Evolutionary conservation across 2,329 filamentous ascomycete genomes (phyloP).

Genomic region (Fusarium incarnatum): DNA sequence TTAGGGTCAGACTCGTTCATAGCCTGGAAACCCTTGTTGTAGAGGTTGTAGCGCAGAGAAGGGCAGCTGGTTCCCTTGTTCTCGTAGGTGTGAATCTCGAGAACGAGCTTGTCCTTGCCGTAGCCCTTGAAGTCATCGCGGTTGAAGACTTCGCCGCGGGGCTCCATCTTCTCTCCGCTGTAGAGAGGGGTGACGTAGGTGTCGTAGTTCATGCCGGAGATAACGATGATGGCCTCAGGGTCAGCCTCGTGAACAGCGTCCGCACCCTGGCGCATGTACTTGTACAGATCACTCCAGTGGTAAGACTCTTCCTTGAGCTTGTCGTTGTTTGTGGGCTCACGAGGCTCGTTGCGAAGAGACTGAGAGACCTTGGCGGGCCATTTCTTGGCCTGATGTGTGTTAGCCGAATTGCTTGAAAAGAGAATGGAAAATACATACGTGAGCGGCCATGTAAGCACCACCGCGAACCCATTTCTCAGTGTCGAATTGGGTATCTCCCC

Average conservation of each 20-base stretch:
- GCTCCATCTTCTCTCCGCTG: slow-evolving; percentile 59
- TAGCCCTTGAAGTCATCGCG: slow-evolving; percentile 61
- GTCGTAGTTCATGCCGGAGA: slow-evolving; percentile 69
- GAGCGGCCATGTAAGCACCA: slow-evolving; percentile 68
- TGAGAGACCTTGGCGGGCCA: slow-evolving; percentile 47
- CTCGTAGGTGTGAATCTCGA: slow-evolving; percentile 72
- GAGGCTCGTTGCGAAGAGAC: slow-evolving; percentile 64
- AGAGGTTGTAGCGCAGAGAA: slow-evolving; percentile 59
- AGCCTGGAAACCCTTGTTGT: slow-evolving; percentile 65
- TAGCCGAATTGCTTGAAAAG: fast-evolving
- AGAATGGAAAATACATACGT: slow-evolving; percentile 53
- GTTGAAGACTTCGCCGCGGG: slow-evolving; percentile 58
- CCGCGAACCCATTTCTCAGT: slow-evolving; percentile 71
- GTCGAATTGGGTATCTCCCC: slow-evolving; percentile 70
- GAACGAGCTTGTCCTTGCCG: slow-evolving; percentile 63
- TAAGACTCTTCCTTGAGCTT: slow-evolving; percentile 54
- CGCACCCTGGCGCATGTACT: slow-evolving; percentile 60
- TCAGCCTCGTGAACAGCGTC: slow-evolving; percentile 64
- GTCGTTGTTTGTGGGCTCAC: slow-evolving; percentile 53
- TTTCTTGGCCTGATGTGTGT: slow-evolving; percentile 1
- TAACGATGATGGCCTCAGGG: slow-evolving; percentile 65
- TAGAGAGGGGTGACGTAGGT: slow-evolving; percentile 65
- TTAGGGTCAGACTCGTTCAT: slow-evolving; percentile 54
- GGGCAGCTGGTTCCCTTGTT: slow-evolving; percentile 61
- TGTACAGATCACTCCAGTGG: slow-evolving; percentile 69